A percentile compares a stretch with the other conserved stretches of the same genome.
These are phyloP conservation scores for Picea abies DNA, from an alignment of 83 land plant genomes.

Conservation along the genomic window DNA sequence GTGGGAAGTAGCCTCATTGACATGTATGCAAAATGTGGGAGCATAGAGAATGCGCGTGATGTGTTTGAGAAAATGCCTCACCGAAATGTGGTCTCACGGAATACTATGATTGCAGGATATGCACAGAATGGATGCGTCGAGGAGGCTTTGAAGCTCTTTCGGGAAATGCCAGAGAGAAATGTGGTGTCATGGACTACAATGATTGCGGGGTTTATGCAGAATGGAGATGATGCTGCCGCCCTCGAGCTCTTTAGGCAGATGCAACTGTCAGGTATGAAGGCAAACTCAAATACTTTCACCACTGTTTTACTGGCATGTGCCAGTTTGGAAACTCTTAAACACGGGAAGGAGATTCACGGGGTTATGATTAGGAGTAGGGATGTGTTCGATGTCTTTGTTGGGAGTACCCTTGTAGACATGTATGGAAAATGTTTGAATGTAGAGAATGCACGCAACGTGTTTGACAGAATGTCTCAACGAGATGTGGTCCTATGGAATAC, in stretches of 20 bases:
- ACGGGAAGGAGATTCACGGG: conserved; percentile 11
- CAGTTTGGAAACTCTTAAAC: background rate
- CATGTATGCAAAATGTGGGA: conserved; percentile 41
- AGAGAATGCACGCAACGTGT: conserved; percentile 2
- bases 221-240: conserved; percentile 25
- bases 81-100: conserved; percentile 55
- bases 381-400: background rate
- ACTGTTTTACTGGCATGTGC: conserved; percentile 17
- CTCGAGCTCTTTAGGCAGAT: conserved; percentile 46
- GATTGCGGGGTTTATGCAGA: conserved; percentile 43
- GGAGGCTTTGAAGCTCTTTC: conserved; percentile 39
- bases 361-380: conserved; percentile 16
- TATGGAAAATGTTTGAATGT: conserved; percentile 7
- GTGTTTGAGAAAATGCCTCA: conserved; percentile 33
- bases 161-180: conserved; percentile 43
- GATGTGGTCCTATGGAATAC: background rate
- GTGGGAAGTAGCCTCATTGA: conserved; percentile 46
- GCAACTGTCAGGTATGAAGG: conserved; percentile 20
- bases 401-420: conserved; percentile 20
- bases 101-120: conserved; percentile 62
- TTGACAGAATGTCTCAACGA: background rate
- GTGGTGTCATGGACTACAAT: conserved; percentile 61
- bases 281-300: conserved; percentile 22
- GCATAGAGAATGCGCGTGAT: conserved; percentile 16
- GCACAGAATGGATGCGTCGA: conserved; percentile 43